Evolutionary conservation across 306 rosid species (phyloP).

Genomic region (Lathyrus oleraceus): DNA sequence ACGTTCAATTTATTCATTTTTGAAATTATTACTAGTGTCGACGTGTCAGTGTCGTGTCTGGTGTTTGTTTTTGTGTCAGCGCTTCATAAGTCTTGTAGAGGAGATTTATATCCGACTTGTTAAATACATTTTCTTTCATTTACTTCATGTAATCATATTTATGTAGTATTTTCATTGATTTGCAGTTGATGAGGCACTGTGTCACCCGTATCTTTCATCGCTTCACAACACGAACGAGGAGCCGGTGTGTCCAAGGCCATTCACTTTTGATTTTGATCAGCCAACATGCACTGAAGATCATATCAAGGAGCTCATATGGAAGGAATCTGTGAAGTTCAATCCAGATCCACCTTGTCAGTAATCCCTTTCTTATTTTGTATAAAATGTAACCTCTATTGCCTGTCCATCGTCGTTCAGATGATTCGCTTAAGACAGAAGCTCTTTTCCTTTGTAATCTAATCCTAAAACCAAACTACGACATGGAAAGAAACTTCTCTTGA

Average conservation of each 20-base stretch:
- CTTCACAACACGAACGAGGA: conserved; percentile 85
- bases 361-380: conserved; percentile 41
- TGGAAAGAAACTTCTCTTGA: conserved; percentile 36
- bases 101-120: no score
- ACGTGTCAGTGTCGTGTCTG: no score
- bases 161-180: conserved; percentile 22
- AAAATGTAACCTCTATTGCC: conserved; percentile 38
- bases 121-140: no score
- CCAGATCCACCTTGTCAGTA: conserved; percentile 74
- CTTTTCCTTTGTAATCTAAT: conserved; percentile 44
- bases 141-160: conserved; percentile 4
- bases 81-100: background rate
- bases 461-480: conserved; percentile 28
- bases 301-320: conserved; percentile 95
- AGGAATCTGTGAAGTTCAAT: conserved; percentile 86
- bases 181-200: conserved; percentile 92
- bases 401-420: conserved; percentile 41
- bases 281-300: conserved; percentile 91
- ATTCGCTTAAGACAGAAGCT: conserved; percentile 39
- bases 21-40: no score
- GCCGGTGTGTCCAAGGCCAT: conserved; percentile 77
- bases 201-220: conserved; percentile 80
- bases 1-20: no score
- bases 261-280: conserved; percentile 89
- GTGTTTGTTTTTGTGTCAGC: no score